A percentile compares a stretch with the other conserved stretches of the same genome.
phyloP scores from a whole-genome alignment of 176 grass and related monocot species.

The Cenchrus americanus region DNA sequence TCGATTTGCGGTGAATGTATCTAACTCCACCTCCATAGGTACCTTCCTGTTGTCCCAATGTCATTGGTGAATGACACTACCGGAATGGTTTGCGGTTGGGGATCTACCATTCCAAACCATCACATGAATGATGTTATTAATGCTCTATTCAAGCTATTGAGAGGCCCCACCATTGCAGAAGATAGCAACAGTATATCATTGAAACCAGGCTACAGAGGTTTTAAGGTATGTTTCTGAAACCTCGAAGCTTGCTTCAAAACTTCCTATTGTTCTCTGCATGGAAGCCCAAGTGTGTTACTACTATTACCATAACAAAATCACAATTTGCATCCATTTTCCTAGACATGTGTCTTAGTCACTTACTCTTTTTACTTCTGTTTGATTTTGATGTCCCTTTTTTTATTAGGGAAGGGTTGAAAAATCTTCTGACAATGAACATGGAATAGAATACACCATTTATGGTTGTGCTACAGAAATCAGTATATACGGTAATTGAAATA shows the following conservation, averaged over 20 bases:
- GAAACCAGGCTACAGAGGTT: neutral
- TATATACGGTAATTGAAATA: neutral
- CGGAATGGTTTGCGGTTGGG: neutral
- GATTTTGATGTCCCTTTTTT: neutral
- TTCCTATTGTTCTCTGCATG: neutral
- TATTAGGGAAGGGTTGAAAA: neutral
- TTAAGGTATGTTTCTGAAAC: neutral
- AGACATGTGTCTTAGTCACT: neutral
- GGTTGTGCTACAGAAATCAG: neutral
- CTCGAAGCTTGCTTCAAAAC: neutral
- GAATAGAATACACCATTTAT: neutral
- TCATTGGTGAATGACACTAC: neutral
- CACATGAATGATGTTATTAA: neutral
- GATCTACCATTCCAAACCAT: neutral
- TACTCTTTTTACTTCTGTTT: neutral
- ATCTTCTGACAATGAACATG: neutral
- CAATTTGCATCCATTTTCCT: neutral
- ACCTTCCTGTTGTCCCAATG: neutral
- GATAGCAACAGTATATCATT: neutral
- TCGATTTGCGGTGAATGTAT: neutral
- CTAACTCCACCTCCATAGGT: conserved; percentile 2
- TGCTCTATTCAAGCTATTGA: neutral
- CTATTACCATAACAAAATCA: neutral
- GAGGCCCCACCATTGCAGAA: neutral
- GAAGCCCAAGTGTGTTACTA: neutral